Percentiles rank a stretch among this genome's conserved stretches.
These are phyloP conservation scores for Capsella bursapastoris DNA, from an alignment of 345 rosid genomes.

Conservation along the genomic window DNA sequence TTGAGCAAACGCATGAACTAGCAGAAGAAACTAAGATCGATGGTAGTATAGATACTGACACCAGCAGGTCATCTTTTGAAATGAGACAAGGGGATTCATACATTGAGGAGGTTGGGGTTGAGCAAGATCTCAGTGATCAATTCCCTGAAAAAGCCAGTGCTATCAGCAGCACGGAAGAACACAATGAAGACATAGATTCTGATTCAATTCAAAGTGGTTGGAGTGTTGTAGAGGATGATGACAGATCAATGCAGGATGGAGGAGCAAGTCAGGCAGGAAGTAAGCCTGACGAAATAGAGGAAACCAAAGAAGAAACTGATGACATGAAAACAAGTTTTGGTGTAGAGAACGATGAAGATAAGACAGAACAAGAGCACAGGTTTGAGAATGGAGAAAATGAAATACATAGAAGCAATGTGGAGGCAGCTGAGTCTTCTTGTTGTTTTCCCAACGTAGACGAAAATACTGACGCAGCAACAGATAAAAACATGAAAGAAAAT, in stretches of 20 bases:
- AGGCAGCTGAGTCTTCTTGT: slow-evolving; percentile 46
- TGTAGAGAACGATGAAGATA: slow-evolving; percentile 34
- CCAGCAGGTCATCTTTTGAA: slow-evolving; percentile 44
- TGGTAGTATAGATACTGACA: slow-evolving; percentile 39
- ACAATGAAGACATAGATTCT: slow-evolving; percentile 49
- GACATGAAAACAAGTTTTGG: slow-evolving; percentile 30
- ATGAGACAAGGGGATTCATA: slow-evolving; percentile 39
- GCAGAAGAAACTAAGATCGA: slow-evolving; percentile 36
- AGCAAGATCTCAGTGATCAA: slow-evolving; percentile 47
- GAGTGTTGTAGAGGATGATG: slow-evolving; percentile 44
- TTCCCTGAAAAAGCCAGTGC: slow-evolving; percentile 38
- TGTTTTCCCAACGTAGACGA: slow-evolving; percentile 40
- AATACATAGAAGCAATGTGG: slow-evolving; percentile 31
- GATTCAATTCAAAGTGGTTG: slow-evolving; percentile 49
- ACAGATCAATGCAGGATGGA: slow-evolving; percentile 40
- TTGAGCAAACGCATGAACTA: slow-evolving; percentile 33
- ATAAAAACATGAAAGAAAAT: slow-evolving; percentile 40
- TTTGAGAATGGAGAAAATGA: slow-evolving; percentile 39
- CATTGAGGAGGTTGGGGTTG: slow-evolving; percentile 41
- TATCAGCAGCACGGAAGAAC: slow-evolving; percentile 45
- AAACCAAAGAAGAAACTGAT: slow-evolving; percentile 33
- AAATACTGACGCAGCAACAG: slow-evolving; percentile 40
- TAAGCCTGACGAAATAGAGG: slow-evolving; percentile 47
- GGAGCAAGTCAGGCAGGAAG: slow-evolving; percentile 39
- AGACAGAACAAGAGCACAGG: slow-evolving; percentile 27